Evolutionary conservation across 441 rosid species (phyloP), one percentile per base, ranked within the genome.

Genomic region (Biscutella auriculata): DNA sequence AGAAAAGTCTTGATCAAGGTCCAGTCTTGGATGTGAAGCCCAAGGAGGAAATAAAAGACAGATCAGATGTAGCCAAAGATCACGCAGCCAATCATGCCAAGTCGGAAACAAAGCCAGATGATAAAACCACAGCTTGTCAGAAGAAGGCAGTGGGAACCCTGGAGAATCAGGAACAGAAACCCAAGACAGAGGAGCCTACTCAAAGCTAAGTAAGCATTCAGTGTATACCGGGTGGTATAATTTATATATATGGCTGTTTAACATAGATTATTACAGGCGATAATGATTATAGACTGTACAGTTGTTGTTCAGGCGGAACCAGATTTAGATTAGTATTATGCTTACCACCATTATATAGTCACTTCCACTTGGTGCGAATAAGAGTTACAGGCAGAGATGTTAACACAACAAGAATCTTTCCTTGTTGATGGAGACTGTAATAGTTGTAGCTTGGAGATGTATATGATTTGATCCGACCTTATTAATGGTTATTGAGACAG

Each of bases 151-250:
- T 21, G 62, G 70, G 44, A 26, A 76, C 69, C 55, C 37, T 76
- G 14, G 66, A 57, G 57, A 71, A 63, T 45, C 62, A 68, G 32
- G 78, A 76, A 35, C 83, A 65, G 60, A 68, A 66, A 58, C 72
- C 74, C 1, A 79, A 65, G 58, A 64, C 87, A 30, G 88, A 81
- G 70, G 23, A 19, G 4, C 76, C 83, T 65, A 80, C 78, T 19
- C 81, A 69, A 60, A 84, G 81, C 81, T 19, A 19, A 76, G 65
- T 19, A 19, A 76, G 65, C 52, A 30, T 60, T 33, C 33, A 17
- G 42, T 16, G 13, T 51, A 60, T 35, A 52, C 19, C 23, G 6
- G 37, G 29, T 57, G 50, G 62, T 55, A 48, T 19, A 19, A 19
- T 19, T 19, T 19, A 52, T 42, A 29, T 62, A 60, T 61, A 53